Base-by-base conservation (phyloP, 1,284 basidiomycete genomes). In the Cryptococcus maquisensis region DNA sequence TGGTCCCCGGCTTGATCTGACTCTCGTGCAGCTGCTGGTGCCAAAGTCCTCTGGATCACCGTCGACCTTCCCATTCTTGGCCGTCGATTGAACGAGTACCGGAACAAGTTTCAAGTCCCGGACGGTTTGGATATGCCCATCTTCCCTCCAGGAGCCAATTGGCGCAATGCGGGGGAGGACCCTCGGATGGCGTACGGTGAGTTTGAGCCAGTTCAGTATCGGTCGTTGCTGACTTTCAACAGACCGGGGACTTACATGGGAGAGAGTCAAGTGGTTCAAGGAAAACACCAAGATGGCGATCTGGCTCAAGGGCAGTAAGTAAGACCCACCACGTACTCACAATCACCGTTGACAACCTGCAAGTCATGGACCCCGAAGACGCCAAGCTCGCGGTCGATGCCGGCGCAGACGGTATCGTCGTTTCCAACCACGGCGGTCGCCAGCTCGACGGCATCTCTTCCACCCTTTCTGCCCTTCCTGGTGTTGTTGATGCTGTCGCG, bases 371-470 rank as follows among this genome's bases (percentile, higher is more conserved):
- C 57, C 79, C 75, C 0, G 57, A 87, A 78, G 87, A 90, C 64
- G 87, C 87, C 1, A 81, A 84, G 61, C 81, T 80, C 57, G 86
- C 86, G 0, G 65, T 88, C 9, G 82, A 85, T 20, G 66, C 80
- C 16, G 82, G 83, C 1, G 79, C 84, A 10, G 83, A 91, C 59
- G 88, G 85, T 2, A 86, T 92, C 57, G 73, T 90, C 26, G 85
- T 91, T 9, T 87, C 85, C 6, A 91, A 91, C 66, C 89, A 92
- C 65, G 89, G 87, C 26, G 88, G 87, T 1, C 80, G 88, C 32
- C 89, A 91, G 71, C 80, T 92, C 4, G 89, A 92, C 67, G 88
- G 88, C 16, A 36, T 47, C 7, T 35, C 26, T 1, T 54, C 71
- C 10, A 60, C 67, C 0, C 40, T 69, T 36, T 63, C 66, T 41